Percentiles rank a stretch among this genome's conserved stretches.
Conservation (phyloP, 2,329 filamentous ascomycete species). For the Aquanectria penicillioides region DNA sequence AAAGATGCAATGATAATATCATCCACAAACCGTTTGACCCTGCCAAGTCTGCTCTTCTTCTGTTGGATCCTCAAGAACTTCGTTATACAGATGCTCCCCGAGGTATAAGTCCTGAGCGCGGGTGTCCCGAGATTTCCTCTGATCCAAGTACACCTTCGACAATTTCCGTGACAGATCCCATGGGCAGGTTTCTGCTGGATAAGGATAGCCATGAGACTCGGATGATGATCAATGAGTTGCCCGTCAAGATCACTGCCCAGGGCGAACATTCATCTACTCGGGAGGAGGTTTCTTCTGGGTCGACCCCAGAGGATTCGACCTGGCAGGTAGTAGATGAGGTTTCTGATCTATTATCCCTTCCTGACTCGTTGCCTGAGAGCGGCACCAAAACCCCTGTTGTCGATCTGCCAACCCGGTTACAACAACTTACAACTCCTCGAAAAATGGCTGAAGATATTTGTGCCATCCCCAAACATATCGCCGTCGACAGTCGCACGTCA, state of each 20-base stretch:
- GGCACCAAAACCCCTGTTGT: not conserved
- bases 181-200: constrained; percentile 29
- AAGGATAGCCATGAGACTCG: constrained; percentile 27
- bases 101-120: not conserved
- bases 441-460: too few relatives aligned
- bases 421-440: not conserved
- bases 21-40: not conserved
- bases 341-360: not conserved
- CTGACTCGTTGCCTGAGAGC: not conserved
- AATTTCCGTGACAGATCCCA: not conserved
- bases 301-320: constrained; percentile 1
- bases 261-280: not conserved
- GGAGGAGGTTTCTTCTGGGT: not conserved
- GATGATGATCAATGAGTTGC: constrained; percentile 5
- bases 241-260: not conserved
- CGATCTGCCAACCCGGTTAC: not conserved
- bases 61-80: constrained; percentile 11
- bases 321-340: constrained; percentile 15
- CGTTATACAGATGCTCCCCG: not conserved
- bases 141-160: constrained; percentile 17
- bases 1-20: too few relatives aligned
- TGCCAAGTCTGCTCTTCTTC: constrained; percentile 5
- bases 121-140: constrained; percentile 14
- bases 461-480: too few relatives aligned
- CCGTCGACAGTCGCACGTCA: too few relatives aligned